Evolutionary conservation across 179 eudicot genomes (phyloP), one percentile per base, ranked within the genome.

Genomic region (Sideroxylon spinosum): DNA sequence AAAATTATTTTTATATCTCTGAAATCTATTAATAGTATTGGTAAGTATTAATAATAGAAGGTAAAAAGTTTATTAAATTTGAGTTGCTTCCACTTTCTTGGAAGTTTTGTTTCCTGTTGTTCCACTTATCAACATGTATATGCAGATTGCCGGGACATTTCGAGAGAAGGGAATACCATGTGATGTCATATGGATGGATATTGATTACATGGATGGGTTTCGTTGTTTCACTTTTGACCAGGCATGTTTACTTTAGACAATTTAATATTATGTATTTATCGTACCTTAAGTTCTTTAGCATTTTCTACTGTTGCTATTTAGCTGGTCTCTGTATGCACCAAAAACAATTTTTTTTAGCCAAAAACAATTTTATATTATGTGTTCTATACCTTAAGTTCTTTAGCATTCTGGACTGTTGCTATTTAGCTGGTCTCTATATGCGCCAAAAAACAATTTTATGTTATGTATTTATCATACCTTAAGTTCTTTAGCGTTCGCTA

Each of bases 131-230:
- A 25, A 68, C 46, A 44, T 8, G 23, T 57, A 46, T 68, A 8
- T 87, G 83, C 93, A 95, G 99, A 90, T 95, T 75, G 96, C 97
- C n/a, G 87, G 73, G 77, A 92, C 94, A 80, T 95, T 95, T 68
- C 88, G 98, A 49, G 86, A 92, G 75, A 95, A 93, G 84, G 85
- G 78, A 52, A 93, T 95, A 82, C 98, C 99, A 82, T 95, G 99
- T 88, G 98, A 95, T 88, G 99, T 93, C 76, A 88, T 95, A 81
- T 95, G 99, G 99, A 95, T 95, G 98, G 99, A 95, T 83, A 95
- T 95, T 74, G 99, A 95, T 81, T 93, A 95, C 84, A 95, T 95
- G 99, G 94, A 95, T 89, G 99, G 92, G 63, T 95, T 90, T 78
- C 94, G 98, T 61, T 95, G 98, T 87, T 95, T 95, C 83, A 93